phyloP scores from a whole-genome alignment of 1,139 yeast genomes.

The Arxiozyma heterogenica region DNA sequence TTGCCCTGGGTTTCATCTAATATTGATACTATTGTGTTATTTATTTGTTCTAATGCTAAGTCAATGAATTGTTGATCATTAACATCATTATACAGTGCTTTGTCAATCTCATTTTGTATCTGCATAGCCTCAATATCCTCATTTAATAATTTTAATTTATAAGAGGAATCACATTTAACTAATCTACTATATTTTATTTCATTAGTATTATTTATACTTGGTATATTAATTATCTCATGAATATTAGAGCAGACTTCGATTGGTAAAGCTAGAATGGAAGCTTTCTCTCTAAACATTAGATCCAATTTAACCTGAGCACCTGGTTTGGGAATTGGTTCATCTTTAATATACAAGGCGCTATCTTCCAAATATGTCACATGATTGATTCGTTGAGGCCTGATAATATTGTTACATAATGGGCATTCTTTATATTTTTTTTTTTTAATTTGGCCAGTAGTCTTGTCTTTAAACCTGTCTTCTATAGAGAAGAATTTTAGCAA shows the following conservation, averaged over 20 bases:
- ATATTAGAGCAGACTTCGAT: constrained; percentile 32
- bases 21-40: constrained; percentile 33
- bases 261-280: constrained; percentile 58
- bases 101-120: constrained; percentile 46
- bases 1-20: constrained; percentile 9
- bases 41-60: constrained; percentile 50
- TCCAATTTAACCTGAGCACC: constrained; percentile 54
- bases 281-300: constrained; percentile 62
- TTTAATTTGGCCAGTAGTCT: constrained; percentile 17
- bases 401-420: constrained; percentile 71
- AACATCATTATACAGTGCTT: constrained; percentile 49
- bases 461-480: constrained; percentile 38
- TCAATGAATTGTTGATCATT: constrained; percentile 40
- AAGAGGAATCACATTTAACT: constrained; percentile 52
- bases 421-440: constrained; percentile 59
- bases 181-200: constrained; percentile 46
- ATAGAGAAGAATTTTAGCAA: constrained; percentile 49
- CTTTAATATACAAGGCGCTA: neutral
- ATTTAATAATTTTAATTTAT: constrained; percentile 45
- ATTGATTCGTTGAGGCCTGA: constrained; percentile 48
- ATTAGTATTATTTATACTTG: constrained; percentile 34
- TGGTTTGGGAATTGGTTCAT: constrained; percentile 45
- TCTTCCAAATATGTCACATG: constrained; percentile 59
- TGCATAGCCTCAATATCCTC: constrained; percentile 40
- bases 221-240: constrained; percentile 33